Percentiles rank a stretch among this genome's conserved stretches.
These are phyloP conservation scores for Acaromyces ingoldii DNA, from an alignment of 1,284 basidiomycete genomes.

Conservation along the genomic window DNA sequence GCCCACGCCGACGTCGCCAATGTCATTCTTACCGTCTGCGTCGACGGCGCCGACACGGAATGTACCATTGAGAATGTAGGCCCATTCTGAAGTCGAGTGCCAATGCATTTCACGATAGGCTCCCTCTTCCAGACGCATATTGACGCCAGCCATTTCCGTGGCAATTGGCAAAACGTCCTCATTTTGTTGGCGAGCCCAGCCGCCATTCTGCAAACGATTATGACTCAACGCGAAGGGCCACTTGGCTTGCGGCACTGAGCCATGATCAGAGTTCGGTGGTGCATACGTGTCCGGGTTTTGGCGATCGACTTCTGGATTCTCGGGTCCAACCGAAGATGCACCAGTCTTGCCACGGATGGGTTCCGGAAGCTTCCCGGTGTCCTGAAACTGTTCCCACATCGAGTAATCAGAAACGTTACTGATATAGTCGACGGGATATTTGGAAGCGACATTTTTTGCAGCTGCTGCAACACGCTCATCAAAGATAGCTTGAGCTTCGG, in stretches of 20 bases:
- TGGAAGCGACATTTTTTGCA: neutral
- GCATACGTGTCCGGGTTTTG: constrained; percentile 57
- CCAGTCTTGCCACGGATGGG: constrained; percentile 16
- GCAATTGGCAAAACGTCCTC: constrained; percentile 51
- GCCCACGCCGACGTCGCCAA: constrained; percentile 44
- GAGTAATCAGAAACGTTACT: neutral
- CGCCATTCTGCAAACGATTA: constrained; percentile 66
- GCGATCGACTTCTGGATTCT: constrained; percentile 5
- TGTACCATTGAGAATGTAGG: constrained; percentile 36
- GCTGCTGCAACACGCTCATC: neutral
- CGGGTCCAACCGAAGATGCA: constrained; percentile 5
- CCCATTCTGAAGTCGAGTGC: constrained; percentile 54
- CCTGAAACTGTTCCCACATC: constrained; percentile 9
- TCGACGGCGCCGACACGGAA: constrained; percentile 60
- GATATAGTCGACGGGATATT: constrained; percentile 8
- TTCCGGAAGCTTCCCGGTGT: constrained; percentile 4
- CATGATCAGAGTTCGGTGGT: constrained; percentile 65
- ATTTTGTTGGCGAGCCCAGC: constrained; percentile 69
- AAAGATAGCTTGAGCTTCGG: neutral
- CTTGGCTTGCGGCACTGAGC: constrained; percentile 63
- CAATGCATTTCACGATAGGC: constrained; percentile 66
- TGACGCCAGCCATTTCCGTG: constrained; percentile 12
- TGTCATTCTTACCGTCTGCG: constrained; percentile 61
- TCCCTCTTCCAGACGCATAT: constrained; percentile 66
- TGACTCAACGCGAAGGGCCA: constrained; percentile 68